Conservation (phyloP, 1,139 yeast genomes). For the Suhomyces yuchorum region DNA sequence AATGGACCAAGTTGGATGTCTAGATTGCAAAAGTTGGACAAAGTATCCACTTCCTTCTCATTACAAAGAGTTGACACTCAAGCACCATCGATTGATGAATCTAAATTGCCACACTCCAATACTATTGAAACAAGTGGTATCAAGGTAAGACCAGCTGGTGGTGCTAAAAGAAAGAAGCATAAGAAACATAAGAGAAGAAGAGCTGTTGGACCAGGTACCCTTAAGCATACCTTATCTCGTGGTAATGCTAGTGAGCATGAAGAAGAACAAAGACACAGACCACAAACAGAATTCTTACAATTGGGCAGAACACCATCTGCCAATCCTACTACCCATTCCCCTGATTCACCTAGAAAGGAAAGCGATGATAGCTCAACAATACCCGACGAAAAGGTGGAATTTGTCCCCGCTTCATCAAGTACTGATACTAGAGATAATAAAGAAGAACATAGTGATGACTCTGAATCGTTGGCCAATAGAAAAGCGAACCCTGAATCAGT, state of each 20-base stretch:
- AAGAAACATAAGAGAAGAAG: conserved; percentile 39
- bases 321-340: conserved; percentile 13
- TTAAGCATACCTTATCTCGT: conserved; percentile 37
- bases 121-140: conserved; percentile 66
- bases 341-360: conserved; percentile 16
- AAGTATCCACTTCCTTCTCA: conserved; percentile 72
- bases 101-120: conserved; percentile 26
- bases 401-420: not conserved
- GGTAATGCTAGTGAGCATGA: conserved; percentile 28
- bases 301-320: conserved; percentile 36
- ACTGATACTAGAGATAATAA: not conserved
- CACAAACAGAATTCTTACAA: conserved; percentile 45
- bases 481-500: conserved; percentile 7
- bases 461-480: conserved; percentile 4
- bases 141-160: conserved; percentile 80
- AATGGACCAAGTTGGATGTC: conserved; percentile 76
- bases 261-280: conserved; percentile 37
- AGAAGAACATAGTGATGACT: conserved; percentile 2
- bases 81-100: conserved; percentile 16
- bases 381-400: conserved; percentile 16
- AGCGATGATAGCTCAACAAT: conserved; percentile 14
- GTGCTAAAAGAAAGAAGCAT: conserved; percentile 55
- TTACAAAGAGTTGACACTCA: conserved; percentile 75
- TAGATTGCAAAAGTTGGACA: conserved; percentile 79
- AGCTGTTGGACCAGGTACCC: conserved; percentile 26